phyloP scores from a whole-genome alignment of 148 eudicot species.

The Suaeda aralocaspica region DNA sequence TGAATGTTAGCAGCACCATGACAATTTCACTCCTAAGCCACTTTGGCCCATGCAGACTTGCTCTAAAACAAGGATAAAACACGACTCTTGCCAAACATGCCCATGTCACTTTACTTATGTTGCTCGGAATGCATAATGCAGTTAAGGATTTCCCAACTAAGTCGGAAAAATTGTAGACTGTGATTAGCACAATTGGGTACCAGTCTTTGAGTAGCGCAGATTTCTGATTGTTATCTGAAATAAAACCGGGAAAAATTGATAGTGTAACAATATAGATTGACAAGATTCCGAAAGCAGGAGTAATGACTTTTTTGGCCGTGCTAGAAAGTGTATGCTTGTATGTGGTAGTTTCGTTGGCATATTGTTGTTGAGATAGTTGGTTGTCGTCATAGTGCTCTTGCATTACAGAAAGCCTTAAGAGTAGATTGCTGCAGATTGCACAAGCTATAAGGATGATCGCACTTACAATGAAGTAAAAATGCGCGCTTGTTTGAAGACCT shows the following conservation, averaged over 20 bases:
- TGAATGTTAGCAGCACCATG: conserved; percentile 45
- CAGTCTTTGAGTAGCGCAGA: conserved; percentile 58
- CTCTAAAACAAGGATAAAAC: conserved; percentile 65
- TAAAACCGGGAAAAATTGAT: conserved; percentile 82
- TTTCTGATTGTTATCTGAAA: conserved; percentile 50
- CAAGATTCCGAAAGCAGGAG: conserved; percentile 63
- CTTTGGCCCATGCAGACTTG: conserved; percentile 65
- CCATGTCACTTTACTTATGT: conserved; percentile 56
- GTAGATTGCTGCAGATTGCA: conserved; percentile 58
- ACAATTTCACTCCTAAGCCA: conserved; percentile 63
- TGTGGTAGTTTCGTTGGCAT: background rate
- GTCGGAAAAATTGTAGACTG: conserved; percentile 60
- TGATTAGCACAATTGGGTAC: conserved; percentile 69
- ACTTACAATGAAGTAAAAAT: conserved; percentile 61
- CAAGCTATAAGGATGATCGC: conserved; percentile 44
- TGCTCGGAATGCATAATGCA: conserved; percentile 37
- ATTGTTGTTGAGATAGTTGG: conserved; percentile 24
- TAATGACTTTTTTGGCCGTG: conserved; percentile 41
- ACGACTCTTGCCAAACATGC: conserved; percentile 56
- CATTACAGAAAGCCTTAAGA: conserved; percentile 55
- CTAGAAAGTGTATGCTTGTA: conserved; percentile 34
- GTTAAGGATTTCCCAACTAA: conserved; percentile 67
- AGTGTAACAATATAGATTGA: conserved; percentile 62
- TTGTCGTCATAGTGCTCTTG: conserved; percentile 46
- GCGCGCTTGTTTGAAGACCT: conserved; percentile 65